A percentile compares a stretch with the other conserved stretches of the same genome.
Conservation (phyloP, 257 asterid genomes). For the Scutellaria minor region DNA sequence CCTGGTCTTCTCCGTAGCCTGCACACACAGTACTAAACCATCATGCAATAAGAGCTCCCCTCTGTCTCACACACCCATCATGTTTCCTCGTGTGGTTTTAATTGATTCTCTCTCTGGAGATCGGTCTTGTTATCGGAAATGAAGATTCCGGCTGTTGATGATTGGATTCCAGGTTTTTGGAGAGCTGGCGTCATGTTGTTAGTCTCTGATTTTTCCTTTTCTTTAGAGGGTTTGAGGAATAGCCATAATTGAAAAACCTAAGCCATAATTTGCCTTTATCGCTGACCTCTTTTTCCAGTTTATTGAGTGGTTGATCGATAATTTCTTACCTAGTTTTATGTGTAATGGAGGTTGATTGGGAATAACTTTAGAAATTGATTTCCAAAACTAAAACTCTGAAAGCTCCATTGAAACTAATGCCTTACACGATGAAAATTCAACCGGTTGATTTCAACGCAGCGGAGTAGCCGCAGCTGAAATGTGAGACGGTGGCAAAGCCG, state of each 20-base stretch:
- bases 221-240: slow-evolving; percentile 25
- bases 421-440: slow-evolving; percentile 75
- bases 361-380: slow-evolving; percentile 21
- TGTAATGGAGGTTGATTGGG: not conserved
- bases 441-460: slow-evolving; percentile 64
- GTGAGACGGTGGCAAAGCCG: slow-evolving; percentile 63
- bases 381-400: slow-evolving; percentile 20
- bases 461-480: slow-evolving; percentile 40
- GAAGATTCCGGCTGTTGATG: slow-evolving; percentile 43
- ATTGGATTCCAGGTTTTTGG: slow-evolving; percentile 37
- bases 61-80: slow-evolving; percentile 28
- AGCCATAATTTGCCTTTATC: slow-evolving; percentile 33
- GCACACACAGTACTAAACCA: slow-evolving; percentile 31
- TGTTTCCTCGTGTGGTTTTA: slow-evolving; percentile 21
- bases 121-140: slow-evolving; percentile 35
- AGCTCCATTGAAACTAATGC: slow-evolving; percentile 34
- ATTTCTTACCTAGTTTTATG: not conserved
- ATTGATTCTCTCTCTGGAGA: slow-evolving; percentile 22
- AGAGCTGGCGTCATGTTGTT: slow-evolving; percentile 41
- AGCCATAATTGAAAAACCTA: slow-evolving; percentile 47
- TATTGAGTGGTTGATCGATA: slow-evolving; percentile 20
- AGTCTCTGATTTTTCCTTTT: not conserved
- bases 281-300: slow-evolving; percentile 4
- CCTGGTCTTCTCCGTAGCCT: slow-evolving; percentile 27
- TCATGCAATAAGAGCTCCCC: slow-evolving; percentile 40